Evolutionary conservation across 768 basidiomycete genomes (phyloP).

Genomic region (Leccinum uliginosum): DNA sequence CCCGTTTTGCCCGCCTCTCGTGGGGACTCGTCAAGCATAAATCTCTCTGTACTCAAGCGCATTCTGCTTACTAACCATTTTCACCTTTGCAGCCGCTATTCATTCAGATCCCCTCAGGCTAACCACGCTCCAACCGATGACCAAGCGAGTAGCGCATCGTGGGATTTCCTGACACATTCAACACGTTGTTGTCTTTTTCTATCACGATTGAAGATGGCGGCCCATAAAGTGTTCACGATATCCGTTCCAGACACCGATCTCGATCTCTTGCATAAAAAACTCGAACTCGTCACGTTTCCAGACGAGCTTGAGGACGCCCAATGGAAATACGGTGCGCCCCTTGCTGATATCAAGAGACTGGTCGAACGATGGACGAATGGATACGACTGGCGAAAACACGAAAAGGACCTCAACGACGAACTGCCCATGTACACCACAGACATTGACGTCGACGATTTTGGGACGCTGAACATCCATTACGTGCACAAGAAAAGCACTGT

Average conservation of each 20-base stretch:
- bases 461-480: conserved; percentile 51
- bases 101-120: not conserved
- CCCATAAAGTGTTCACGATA: conserved; percentile 45
- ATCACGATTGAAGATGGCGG: conserved; percentile 14
- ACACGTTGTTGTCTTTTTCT: not conserved
- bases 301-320: conserved; percentile 52
- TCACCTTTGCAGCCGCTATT: not conserved
- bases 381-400: conserved; percentile 54
- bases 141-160: not conserved
- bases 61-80: not conserved
- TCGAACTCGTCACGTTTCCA: conserved; percentile 46
- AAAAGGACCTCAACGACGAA: conserved; percentile 45
- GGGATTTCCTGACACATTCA: not conserved
- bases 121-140: not conserved
- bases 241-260: conserved; percentile 41
- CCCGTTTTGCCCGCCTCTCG: not conserved
- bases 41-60: not conserved
- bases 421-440: conserved; percentile 54
- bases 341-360: conserved; percentile 46
- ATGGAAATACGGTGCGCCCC: conserved; percentile 50
- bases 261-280: conserved; percentile 39
- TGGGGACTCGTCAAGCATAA: not conserved
- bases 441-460: conserved; percentile 45
- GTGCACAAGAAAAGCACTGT: conserved; percentile 48
- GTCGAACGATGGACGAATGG: conserved; percentile 46